Conservation (phyloP, 148 eudicot species). For the Amaranthus cruentus region DNA sequence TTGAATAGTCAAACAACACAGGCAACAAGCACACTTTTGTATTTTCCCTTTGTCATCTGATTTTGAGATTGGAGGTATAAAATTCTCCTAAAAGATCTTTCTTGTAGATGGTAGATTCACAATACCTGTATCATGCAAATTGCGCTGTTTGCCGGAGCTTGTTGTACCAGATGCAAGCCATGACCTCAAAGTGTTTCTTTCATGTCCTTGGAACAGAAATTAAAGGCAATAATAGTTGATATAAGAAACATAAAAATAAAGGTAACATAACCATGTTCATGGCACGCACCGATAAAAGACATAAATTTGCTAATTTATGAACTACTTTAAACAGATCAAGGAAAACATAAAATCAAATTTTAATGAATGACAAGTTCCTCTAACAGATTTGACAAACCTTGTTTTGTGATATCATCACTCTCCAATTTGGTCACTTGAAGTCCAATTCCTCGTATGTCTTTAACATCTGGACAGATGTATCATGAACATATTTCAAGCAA, state of each 20-base stretch:
- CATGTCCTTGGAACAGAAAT: slow-evolving; percentile 41
- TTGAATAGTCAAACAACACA: too few relatives aligned
- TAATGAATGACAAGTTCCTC: slow-evolving; percentile 1
- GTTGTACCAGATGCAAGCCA: slow-evolving; percentile 65
- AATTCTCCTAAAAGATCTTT: too few relatives aligned
- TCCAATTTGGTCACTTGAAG: slow-evolving; percentile 87
- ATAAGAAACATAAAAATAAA: not conserved
- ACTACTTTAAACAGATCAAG: not conserved
- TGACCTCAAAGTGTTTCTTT: slow-evolving; percentile 53
- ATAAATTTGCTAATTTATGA: not conserved
- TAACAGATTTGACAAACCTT: slow-evolving; percentile 42
- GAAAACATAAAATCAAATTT: not conserved
- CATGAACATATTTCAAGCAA: slow-evolving; percentile 2
- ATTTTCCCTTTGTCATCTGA: too few relatives aligned
- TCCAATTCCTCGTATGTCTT: slow-evolving; percentile 91
- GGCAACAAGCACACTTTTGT: too few relatives aligned
- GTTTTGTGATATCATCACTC: slow-evolving; percentile 47
- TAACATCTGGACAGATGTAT: slow-evolving; percentile 46
- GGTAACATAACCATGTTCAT: not conserved
- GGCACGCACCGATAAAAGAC: not conserved
- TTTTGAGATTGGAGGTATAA: too few relatives aligned
- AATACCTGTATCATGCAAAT: slow-evolving; percentile 41
- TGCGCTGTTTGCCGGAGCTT: slow-evolving; percentile 27
- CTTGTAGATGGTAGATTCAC: not conserved
- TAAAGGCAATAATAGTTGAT: not conserved